Evolutionary conservation across 345 rosid species (phyloP).

Genomic region (Cardiospermum halicacabum): DNA sequence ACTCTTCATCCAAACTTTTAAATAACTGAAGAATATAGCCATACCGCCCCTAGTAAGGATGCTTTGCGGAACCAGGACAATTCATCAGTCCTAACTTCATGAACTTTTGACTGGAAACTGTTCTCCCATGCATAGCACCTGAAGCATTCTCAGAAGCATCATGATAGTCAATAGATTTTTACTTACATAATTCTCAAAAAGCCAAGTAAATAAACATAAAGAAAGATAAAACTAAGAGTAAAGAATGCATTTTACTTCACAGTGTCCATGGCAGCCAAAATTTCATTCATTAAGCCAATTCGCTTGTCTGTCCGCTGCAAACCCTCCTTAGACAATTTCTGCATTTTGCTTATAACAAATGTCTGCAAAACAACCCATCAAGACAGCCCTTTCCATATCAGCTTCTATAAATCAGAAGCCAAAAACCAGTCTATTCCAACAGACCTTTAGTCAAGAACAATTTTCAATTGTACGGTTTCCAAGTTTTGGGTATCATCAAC

Average conservation of each 20-base stretch:
- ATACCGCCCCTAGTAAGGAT: constrained; percentile 86
- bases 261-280: constrained; percentile 98
- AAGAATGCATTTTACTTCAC: constrained; percentile 64
- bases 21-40: constrained; percentile 17
- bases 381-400: too few relatives aligned
- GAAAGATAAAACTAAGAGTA: neutral
- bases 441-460: too few relatives aligned
- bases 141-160: constrained; percentile 20
- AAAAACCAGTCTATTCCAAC: too few relatives aligned
- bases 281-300: constrained; percentile 96
- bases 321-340: constrained; percentile 87
- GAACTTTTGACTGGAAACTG: constrained; percentile 89
- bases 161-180: neutral
- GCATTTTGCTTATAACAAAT: constrained; percentile 81
- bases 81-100: constrained; percentile 73
- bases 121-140: constrained; percentile 99
- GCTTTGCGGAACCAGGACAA: constrained; percentile 96
- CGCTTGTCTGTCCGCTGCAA: constrained; percentile 96
- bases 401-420: too few relatives aligned
- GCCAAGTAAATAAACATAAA: too few relatives aligned
- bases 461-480: too few relatives aligned
- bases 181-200: too few relatives aligned
- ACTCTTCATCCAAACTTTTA: neutral
- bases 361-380: too few relatives aligned
- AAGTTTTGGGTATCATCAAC: too few relatives aligned